Evolutionary conservation across 257 asterid genomes (phyloP), one percentile per base, ranked within the genome.

Genomic region (Nicotiana obtusifolia): DNA sequence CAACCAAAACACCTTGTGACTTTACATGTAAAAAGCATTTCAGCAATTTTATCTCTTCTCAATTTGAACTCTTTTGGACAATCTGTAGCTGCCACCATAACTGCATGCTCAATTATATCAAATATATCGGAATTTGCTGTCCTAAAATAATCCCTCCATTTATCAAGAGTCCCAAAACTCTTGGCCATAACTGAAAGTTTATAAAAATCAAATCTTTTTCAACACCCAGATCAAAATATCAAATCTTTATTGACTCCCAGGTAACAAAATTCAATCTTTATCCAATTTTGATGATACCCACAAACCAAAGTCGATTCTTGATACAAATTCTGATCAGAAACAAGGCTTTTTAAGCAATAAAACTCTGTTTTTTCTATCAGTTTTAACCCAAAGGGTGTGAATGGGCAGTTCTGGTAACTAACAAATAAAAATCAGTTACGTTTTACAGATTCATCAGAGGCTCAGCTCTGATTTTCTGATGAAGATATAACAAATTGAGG

Each of bases 11-110:
- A 95, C 89, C 84, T 92, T 41, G 88, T 88, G 30, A 84, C 52
- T 89, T 91, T 95, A 82, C 97, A 91, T 61, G 97, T 81, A 87
- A 94, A 95, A 24, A 94, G 87, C 88, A 87, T 80, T 91, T 95
- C 99, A 20, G 97, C 97, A 41, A 95, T 91, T 82, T 90, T 89
- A 88, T 94, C 99, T 85, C 99, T 91, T 85, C 95, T 91, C 83
- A 83, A 31, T 82, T 86, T 92, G 88, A 94, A 94, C 82, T 92
- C 98, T 37, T 86, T 86, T 0, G 98, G 99, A 71, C 88, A 91
- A 92, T 95, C 99, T 1, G 86, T 83, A 17, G 96, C 96, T 60
- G 99, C 99, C 19, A 95, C 92, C 88, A 88, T 82, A 31, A 95
- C 87, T 10, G 94, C 99, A 52, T 89, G 83, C 88, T 94, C 93